Base-by-base conservation (phyloP, 2,329 filamentous ascomycete genomes). In the Elsinoe batatas region DNA sequence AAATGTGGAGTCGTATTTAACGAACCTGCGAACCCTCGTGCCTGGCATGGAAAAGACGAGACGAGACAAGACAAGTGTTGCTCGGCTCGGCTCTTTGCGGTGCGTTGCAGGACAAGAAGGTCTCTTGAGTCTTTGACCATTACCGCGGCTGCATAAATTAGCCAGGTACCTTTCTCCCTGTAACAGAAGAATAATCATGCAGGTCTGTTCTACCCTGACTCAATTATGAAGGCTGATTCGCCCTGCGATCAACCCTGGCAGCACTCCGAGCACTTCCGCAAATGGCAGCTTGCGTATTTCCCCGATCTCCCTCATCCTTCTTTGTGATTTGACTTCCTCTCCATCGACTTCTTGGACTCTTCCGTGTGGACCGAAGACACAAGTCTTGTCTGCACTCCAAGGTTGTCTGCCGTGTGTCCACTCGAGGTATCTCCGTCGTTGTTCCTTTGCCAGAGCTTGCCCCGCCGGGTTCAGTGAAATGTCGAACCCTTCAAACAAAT, bases 401-500 rank as follows among this genome's bases (percentile, higher is more conserved):
- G 74, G 73, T 0, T 61, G 60, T 0, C 61, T 47, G 1, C 68
- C 67, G 22, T 65, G 64, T 0, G 73, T 58, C 53, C 76, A 77
- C 2, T 32, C 38, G 13, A 73, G 65, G 72, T 73, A 76, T 3
- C 66, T 61, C 11, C 61, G 61, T n/a, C 72, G 67, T 68, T 76
- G 70, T 7, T 69, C 66, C 22, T 61, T 51, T 0, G 70, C 67
- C 11, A 71, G 65, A 0, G 44, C 55, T 2, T 68, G 60, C 2
- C 73, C 72, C 1, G 64, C 61, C 0, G 63, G 64, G 1, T 68
- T 67, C 18, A 69, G 69, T 0, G 64, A 64, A 0, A 74, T 55
- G 53, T 74, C 70, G 3, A 74, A 60, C 0, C 69, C 69, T 0
- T 67, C 72, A 22, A 76, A 77, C 0, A 76, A 60, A 7, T 75